Evolutionary conservation across 2,329 filamentous ascomycete species (phyloP), one percentile per base, ranked within the genome.

Genomic region (Alternaria triticina): DNA sequence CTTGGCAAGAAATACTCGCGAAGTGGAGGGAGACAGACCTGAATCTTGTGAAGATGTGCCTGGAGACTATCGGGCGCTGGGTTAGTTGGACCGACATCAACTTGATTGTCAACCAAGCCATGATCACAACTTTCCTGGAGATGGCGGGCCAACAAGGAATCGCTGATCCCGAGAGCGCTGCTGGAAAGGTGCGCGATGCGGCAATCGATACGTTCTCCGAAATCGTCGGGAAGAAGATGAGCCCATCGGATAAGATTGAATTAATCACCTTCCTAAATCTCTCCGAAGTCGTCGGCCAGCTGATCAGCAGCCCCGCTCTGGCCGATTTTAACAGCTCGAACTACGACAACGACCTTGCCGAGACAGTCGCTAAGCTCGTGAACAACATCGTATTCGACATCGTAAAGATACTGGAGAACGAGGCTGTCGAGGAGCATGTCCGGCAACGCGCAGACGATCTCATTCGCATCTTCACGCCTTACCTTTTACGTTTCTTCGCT

Each of bases 61-160:
- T 99, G 57, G 93, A 91, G 81, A 91, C 94, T n/a, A 89, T 99
- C 69, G 94, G 93, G 40, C 96, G 95, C 79, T 99, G 96, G 95
- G 94, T 97, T 64, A 96, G 94, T 86, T 99, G 96, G 96, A 97
- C 96, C 75, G 96, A 98, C 77, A 98, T 99, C 73, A 92, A 91
- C 54, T 85, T 99, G 61, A 90, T 99, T 47, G 93, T 99, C 73
- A 97, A 96, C 80, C 75, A 81, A 57, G 69, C 90, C 57, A 96
- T 97, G 87, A 88, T 98, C 74, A 89, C 87, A 76, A 87, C 94
- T 52, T 86, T 99, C 62, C 90, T 97, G 74, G 91, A 96, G 69
- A 88, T 98, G 68, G 91, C 97, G 59, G 93, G 92, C n/a, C 91
- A 79, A 85, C 89, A 80, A 80, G 87, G 75, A 86, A 89, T 78